These are phyloP conservation scores for Cyanidium caldarium DNA, from an alignment of 23 red algal genomes.

Conservation along the genomic window DNA sequence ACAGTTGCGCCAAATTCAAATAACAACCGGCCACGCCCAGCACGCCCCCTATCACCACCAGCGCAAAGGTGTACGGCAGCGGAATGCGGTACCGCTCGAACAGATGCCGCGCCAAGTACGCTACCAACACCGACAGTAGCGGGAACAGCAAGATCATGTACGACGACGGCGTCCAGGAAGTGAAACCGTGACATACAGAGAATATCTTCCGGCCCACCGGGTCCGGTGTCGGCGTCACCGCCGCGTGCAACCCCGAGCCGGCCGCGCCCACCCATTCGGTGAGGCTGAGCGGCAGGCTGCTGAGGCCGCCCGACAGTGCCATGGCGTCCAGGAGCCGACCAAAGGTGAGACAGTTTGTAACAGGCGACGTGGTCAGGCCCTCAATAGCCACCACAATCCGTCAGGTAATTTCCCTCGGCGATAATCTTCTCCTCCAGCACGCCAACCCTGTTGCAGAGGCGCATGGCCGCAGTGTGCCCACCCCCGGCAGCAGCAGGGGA, in stretches of 20 bases:
- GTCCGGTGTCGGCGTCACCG: neutral
- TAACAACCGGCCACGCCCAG: conserved; percentile 56
- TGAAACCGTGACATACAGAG: conserved; percentile 2
- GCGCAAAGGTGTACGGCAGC: conserved; percentile 59
- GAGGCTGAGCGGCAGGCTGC: neutral
- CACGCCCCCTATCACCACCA: conserved; percentile 54
- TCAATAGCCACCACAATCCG: too few relatives aligned
- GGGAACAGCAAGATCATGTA: conserved; percentile 66
- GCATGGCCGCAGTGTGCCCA: neutral
- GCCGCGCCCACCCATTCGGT: neutral
- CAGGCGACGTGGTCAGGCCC: too few relatives aligned
- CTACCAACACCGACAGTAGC: conserved; percentile 32
- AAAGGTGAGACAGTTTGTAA: neutral
- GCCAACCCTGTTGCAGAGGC: neutral
- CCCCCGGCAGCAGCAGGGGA: too few relatives aligned
- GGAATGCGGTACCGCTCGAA: conserved; percentile 7
- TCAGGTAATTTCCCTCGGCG: neutral
- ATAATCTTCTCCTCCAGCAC: neutral
- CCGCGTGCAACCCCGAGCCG: neutral
- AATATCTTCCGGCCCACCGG: neutral
- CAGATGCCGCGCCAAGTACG: conserved; percentile 14
- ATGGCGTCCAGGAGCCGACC: neutral
- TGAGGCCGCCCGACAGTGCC: neutral
- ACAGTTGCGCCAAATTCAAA: conserved; percentile 42
- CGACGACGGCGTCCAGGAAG: neutral